A percentile compares a stretch with the other conserved stretches of the same genome.
Conservation (phyloP, 495 filamentous ascomycete species). For the Neurospora cerealis region DNA sequence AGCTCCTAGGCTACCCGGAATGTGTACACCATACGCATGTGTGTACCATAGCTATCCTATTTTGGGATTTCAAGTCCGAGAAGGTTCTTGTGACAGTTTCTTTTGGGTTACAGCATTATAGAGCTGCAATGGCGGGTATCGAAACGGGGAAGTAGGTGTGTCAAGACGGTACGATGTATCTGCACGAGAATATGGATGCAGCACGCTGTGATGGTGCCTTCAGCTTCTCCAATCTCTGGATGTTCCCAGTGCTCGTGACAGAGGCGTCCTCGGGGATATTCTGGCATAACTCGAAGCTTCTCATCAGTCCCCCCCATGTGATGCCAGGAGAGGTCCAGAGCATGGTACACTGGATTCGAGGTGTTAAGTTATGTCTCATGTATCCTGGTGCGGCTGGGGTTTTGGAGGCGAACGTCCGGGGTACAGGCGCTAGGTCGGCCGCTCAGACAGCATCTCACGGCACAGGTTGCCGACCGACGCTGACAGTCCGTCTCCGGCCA, state of each 20-base stretch:
- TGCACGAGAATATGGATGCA: neutral
- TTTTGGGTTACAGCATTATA: neutral
- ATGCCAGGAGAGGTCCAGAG: neutral
- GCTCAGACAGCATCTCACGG: constrained; percentile 7
- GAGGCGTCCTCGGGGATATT: neutral
- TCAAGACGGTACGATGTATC: neutral
- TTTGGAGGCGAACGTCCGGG: constrained; percentile 21
- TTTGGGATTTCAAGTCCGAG: neutral
- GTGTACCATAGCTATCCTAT: neutral
- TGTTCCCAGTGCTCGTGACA: neutral
- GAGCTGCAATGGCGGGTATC: neutral
- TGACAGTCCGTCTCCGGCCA: constrained; percentile 12
- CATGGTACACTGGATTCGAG: neutral
- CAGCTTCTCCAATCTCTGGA: neutral
- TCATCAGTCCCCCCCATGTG: neutral
- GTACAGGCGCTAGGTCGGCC: constrained; percentile 16
- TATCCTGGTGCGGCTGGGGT: constrained; percentile 15
- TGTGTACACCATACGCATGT: neutral
- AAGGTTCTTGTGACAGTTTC: neutral
- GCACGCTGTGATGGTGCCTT: neutral
- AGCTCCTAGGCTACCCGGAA: neutral
- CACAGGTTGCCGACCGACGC: constrained; percentile 11
- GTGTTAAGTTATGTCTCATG: neutral
- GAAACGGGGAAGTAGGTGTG: neutral
- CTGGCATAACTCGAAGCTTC: neutral